A percentile compares a stretch with the other conserved stretches of the same genome.
phyloP scores from a whole-genome alignment of 805 yeast species.

The Wickerhamomyces subpelliculosus region DNA sequence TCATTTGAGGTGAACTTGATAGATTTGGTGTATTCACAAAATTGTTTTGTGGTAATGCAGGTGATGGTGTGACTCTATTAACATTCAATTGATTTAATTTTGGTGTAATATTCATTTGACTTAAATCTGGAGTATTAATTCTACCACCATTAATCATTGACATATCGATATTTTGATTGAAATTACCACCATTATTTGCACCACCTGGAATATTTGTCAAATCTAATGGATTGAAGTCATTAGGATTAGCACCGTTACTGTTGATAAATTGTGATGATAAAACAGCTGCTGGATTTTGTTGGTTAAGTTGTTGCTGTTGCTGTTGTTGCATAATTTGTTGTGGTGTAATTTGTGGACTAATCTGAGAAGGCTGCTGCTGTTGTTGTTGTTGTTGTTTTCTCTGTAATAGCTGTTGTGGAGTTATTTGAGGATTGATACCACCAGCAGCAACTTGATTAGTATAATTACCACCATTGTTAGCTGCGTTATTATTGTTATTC shows the following conservation, averaged over 20 bases:
- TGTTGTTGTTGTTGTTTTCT: slow-evolving; percentile 23
- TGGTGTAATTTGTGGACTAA: slow-evolving; percentile 16
- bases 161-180: not conserved
- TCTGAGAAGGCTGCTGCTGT: slow-evolving; percentile 13
- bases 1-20: slow-evolving; percentile 8
- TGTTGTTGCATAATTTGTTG: slow-evolving; percentile 21
- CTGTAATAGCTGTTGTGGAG: slow-evolving; percentile 21
- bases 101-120: not conserved
- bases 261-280: slow-evolving; percentile 4
- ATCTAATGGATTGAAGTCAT: slow-evolving; percentile 2
- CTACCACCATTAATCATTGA: slow-evolving; percentile 2
- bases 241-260: slow-evolving; percentile 1
- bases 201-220: slow-evolving; percentile 1
- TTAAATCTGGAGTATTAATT: slow-evolving; percentile 6
- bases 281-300: slow-evolving; percentile 1
- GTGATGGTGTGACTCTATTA: slow-evolving; percentile 3
- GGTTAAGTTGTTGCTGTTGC: slow-evolving; percentile 9
- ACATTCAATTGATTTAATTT: not conserved
- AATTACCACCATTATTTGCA: not conserved
- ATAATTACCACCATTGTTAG: slow-evolving; percentile 7
- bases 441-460: slow-evolving; percentile 3
- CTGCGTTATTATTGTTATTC: slow-evolving; percentile 2
- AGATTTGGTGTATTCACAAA: slow-evolving; percentile 5
- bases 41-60: slow-evolving; percentile 3
- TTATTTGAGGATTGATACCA: slow-evolving; percentile 17